Base-by-base conservation (phyloP, 192 early-diverging fungal species). In the Coemansia sp. region DNA sequence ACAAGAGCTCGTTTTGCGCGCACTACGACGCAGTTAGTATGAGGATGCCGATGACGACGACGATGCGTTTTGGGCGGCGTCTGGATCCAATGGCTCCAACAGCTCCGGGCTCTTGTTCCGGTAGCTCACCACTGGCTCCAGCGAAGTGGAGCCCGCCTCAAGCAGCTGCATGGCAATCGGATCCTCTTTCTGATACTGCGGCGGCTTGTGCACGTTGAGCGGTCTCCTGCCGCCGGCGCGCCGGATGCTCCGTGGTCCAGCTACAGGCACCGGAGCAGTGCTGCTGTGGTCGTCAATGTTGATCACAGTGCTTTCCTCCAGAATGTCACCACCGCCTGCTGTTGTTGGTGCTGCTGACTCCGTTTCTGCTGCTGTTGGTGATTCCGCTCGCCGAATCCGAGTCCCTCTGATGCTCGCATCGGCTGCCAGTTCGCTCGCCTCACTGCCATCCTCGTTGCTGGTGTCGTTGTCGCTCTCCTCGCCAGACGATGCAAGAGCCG, bases 121-220 rank as follows among this genome's bases (percentile, higher is more conserved):
- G 47, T 72, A 73, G 39, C 48, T 70, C 59, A 73, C 72, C 11
- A 75, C 74, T 0, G 79, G 74, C 61, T 73, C 79, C 37, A 83
- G 65, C 18, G 71, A 74, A 2, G 80, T 83, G 11, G 69, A 70
- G 18, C 81, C 81, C 1, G 81, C 81, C 61, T 83, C 81, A 5
- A 77, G 69, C 40, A 83, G 65, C 61, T 83, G 75, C 13, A 65
- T 69, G 3, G 81, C 81, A 43, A 83, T 83, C 26, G 81, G 81
- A 61, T 83, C 81, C 47, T 83, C 69, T 59, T 72, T 67, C 57
- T 77, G 71, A 50, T 83, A 83, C 8, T 67, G 66, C 0, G 81
- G 81, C 42, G 81, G 81, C 3, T 71, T 69, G 38, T 69, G 64
- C 16, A 47, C 63, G 15, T 47, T 21, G 23, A 32, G 45, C 39